phyloP scores from a whole-genome alignment of 495 filamentous ascomycete species.

The Talaromyces nanjingensis region DNA sequence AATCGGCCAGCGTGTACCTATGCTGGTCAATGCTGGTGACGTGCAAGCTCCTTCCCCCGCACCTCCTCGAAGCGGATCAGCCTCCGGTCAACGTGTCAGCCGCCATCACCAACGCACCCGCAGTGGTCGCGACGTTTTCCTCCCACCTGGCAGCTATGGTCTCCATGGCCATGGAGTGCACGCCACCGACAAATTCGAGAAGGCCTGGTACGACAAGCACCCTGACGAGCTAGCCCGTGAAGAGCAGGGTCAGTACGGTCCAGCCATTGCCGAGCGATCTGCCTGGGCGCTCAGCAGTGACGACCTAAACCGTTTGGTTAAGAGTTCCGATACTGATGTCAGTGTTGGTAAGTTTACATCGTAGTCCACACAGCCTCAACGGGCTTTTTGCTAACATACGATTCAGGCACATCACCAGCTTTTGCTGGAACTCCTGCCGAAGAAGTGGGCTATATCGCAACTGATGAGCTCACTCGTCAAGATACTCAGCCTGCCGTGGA shows the following conservation, averaged over 20 bases:
- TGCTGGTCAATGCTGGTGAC: conserved; percentile 90
- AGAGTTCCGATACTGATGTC: conserved; percentile 58
- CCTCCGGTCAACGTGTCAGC: conserved; percentile 47
- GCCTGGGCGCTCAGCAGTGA: conserved; percentile 88
- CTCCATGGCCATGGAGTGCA: conserved; percentile 76
- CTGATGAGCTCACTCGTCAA: conserved; percentile 59
- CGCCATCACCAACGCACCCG: conserved; percentile 63
- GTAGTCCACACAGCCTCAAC: not conserved
- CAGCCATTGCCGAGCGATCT: conserved; percentile 56
- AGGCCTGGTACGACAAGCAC: conserved; percentile 85
- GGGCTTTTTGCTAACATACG: not conserved
- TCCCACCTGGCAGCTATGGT: conserved; percentile 75
- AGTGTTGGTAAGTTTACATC: conserved; percentile 48
- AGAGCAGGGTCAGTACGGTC: conserved; percentile 60
- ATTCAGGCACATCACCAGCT: conserved; percentile 40
- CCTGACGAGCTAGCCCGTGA: conserved; percentile 70
- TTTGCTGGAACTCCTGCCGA: conserved; percentile 63
- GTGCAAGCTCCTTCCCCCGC: conserved; percentile 92
- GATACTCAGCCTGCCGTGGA: conserved; percentile 42
- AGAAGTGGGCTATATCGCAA: conserved; percentile 73
- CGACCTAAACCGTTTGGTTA: conserved; percentile 85
- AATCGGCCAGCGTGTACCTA: conserved; percentile 83
- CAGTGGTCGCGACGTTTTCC: conserved; percentile 50
- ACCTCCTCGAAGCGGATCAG: conserved; percentile 44
- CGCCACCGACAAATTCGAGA: conserved; percentile 65